Conservation (phyloP, 2,329 filamentous ascomycete genomes). For the Aspergillus texensis region DNA sequence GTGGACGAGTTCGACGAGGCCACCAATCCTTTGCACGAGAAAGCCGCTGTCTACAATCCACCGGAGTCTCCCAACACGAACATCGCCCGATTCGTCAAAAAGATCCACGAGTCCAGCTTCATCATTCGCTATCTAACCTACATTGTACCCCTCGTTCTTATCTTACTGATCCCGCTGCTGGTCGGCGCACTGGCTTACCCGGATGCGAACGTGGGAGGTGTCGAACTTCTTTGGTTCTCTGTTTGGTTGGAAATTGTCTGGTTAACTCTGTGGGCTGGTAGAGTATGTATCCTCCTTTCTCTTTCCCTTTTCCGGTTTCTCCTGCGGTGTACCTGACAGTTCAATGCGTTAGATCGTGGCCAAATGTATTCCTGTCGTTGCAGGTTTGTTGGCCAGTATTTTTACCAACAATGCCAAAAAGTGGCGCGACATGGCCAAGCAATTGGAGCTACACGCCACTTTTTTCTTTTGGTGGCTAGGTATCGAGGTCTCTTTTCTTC, state of each 20-base stretch:
- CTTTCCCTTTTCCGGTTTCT: not conserved
- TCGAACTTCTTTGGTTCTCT: slow-evolving; percentile 84
- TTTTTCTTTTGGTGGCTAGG: slow-evolving; percentile 92
- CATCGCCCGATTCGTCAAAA: slow-evolving; percentile 66
- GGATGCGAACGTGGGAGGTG: slow-evolving; percentile 70
- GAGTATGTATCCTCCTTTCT: slow-evolving; percentile 41
- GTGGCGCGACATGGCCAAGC: slow-evolving; percentile 85
- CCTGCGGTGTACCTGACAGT: slow-evolving; percentile 3
- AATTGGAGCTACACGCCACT: slow-evolving; percentile 81
- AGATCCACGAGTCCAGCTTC: slow-evolving; percentile 66
- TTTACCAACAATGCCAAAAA: slow-evolving; percentile 89
- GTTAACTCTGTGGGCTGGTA: slow-evolving; percentile 82
- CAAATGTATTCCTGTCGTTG: slow-evolving; percentile 64
- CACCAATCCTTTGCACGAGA: slow-evolving; percentile 70
- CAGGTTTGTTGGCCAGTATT: slow-evolving; percentile 68
- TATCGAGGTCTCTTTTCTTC: slow-evolving; percentile 81
- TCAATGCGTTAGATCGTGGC: slow-evolving; percentile 54
- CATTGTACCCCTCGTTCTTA: slow-evolving; percentile 64
- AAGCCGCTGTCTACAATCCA: slow-evolving; percentile 65
- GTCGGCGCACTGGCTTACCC: slow-evolving; percentile 63
- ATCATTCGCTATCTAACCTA: slow-evolving; percentile 72
- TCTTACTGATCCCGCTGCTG: slow-evolving; percentile 70
- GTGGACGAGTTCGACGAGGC: slow-evolving; percentile 69
- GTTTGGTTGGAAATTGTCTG: slow-evolving; percentile 95
- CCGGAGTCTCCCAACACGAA: slow-evolving; percentile 64